Base-by-base conservation (phyloP, 768 basidiomycete genomes). In the Mycena chlorophos region DNA sequence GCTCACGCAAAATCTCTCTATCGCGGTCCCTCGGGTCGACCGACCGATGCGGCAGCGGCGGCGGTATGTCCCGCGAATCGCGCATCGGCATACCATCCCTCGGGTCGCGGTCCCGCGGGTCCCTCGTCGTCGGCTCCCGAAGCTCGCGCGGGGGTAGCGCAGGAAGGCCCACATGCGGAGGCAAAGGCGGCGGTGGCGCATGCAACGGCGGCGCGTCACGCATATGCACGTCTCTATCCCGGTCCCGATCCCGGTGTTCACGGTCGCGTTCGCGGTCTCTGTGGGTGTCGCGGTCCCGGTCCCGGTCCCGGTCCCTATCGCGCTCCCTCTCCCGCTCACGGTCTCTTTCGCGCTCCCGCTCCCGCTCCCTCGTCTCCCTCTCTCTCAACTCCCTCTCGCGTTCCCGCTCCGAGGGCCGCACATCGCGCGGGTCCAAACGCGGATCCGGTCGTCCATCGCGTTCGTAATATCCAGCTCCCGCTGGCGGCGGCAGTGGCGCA, bases 21-120 rank as follows among this genome's bases (percentile, higher is more conserved):
- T 42, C 40, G 8, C 40, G 13, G 8, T 42, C 40, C 8, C 40
- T 12, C 40, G 40, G 40, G 13, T 60, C 59, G 2, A 60, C 49
- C 30, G 58, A 54, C 46, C 53, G 42, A 10, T 52, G 51, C 46
- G 51, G 30, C 58, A 54, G 28, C 54, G 47, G 19, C 13, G 40
- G 31, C 26, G 45, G 12, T 37, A 10, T 10, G 13, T 50, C 49
- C 5, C 49, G 26, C 19, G 28, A 12, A 27, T 50, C 49, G 5
- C 49, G 49, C 29, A 31, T 14, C 29, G 54, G 30, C 1, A 39
- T 38, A 2, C 20, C 38, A 29, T 58, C 58, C 26, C 58, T 31
- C 13, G 47, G 49, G 19, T 60, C 54, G 14, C 58, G 51, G 14
- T 56, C 54, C 5, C 54, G 38, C 13, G 50, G 48, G 6, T 54